phyloP scores from a whole-genome alignment of 345 rosid species.

The Arabidopsis suecica region DNA sequence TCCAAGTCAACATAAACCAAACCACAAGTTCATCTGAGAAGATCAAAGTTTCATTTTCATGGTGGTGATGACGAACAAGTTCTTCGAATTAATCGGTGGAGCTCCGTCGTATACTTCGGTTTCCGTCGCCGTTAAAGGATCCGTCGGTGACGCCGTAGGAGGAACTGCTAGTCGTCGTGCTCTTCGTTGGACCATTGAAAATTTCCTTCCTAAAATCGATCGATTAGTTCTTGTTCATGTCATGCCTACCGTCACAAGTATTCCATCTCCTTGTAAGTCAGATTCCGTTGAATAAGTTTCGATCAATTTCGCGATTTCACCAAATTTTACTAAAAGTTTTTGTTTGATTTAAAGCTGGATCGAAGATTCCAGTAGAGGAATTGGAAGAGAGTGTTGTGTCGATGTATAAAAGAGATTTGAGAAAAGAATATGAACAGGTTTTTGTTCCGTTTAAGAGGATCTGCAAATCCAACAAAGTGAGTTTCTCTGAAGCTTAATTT shows the following conservation, averaged over 20 bases:
- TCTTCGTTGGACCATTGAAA: slow-evolving; percentile 76
- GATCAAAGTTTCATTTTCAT: slow-evolving; percentile 19
- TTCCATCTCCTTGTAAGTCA: slow-evolving; percentile 76
- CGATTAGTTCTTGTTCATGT: slow-evolving; percentile 79
- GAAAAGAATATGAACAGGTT: slow-evolving; percentile 51
- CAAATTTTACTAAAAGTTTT: neutral
- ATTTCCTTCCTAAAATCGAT: slow-evolving; percentile 53
- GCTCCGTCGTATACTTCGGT: slow-evolving; percentile 45
- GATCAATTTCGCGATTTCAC: neutral
- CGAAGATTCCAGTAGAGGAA: slow-evolving; percentile 61
- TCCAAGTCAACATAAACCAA: slow-evolving; percentile 14
- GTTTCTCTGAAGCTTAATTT: slow-evolving; percentile 1
- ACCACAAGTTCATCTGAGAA: neutral
- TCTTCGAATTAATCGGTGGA: slow-evolving; percentile 30
- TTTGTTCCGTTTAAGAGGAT: slow-evolving; percentile 62
- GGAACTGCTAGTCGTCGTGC: slow-evolving; percentile 79
- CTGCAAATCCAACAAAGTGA: slow-evolving; percentile 53
- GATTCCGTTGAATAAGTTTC: no score
- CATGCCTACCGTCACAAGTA: slow-evolving; percentile 61
- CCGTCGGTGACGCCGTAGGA: slow-evolving; percentile 47
- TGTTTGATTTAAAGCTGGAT: slow-evolving; percentile 54
- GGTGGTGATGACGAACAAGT: slow-evolving; percentile 41
- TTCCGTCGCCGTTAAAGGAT: slow-evolving; percentile 73
- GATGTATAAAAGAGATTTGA: slow-evolving; percentile 66
- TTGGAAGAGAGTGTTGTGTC: slow-evolving; percentile 72